Conservation (phyloP, 257 asterid species). For the Salvia rosmarinus region DNA sequence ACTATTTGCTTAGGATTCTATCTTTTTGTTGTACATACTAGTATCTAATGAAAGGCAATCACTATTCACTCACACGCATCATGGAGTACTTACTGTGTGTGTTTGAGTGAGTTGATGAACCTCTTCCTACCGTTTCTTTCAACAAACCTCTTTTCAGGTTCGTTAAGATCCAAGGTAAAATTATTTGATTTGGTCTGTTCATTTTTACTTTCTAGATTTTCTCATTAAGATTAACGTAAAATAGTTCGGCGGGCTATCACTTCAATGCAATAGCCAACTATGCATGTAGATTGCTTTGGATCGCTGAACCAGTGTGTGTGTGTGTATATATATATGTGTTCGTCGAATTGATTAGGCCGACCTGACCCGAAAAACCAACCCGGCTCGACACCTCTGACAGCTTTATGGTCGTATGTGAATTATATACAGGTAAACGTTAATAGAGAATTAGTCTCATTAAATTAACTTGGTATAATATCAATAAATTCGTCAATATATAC, state of each 20-base stretch:
- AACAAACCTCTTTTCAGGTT: neutral
- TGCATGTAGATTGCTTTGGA: neutral
- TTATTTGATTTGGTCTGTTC: neutral
- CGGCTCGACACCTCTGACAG: too few relatives aligned
- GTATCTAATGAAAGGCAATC: neutral
- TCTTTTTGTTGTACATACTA: neutral
- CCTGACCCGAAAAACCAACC: too few relatives aligned
- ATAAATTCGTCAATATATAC: neutral
- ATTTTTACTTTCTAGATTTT: neutral
- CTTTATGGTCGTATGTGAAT: neutral
- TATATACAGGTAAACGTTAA: neutral
- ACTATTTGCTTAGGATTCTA: conserved; percentile 10
- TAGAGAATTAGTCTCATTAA: neutral
- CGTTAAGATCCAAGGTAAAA: neutral
- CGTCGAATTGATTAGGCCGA: too few relatives aligned
- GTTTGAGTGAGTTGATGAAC: conserved; percentile 8
- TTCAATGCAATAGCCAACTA: neutral
- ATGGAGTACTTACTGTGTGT: neutral
- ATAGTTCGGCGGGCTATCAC: too few relatives aligned
- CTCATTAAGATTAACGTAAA: too few relatives aligned
- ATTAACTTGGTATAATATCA: neutral
- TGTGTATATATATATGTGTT: too few relatives aligned
- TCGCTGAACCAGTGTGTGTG: neutral
- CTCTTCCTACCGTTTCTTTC: neutral
- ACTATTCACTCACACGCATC: neutral